Evolutionary conservation across 257 asterid genomes (phyloP), one percentile per base, ranked within the genome.

Genomic region (Coffea canephora): DNA sequence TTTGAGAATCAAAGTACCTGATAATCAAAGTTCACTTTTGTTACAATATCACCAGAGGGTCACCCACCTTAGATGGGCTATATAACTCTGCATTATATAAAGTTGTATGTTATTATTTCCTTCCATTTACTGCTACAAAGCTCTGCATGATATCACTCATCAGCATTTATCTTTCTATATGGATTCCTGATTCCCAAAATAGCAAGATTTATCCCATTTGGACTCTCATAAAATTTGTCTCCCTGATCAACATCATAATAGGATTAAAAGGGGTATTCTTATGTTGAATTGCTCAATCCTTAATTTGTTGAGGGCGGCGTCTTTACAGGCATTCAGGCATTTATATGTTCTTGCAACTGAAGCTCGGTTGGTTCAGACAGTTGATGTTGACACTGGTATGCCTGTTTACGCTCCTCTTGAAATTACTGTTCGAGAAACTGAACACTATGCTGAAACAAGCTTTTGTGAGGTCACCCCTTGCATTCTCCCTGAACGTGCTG

Each of bases 321-420:
- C 71, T 62, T 77, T 12, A 19, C 94, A 95, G 99, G 98, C 99
- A 77, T 93, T 92, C 92, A 90, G 99, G 84, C 99, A 95, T 89
- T 90, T 95, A 84, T 93, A 95, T 88, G 98, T 93, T 82, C 97
- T 95, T 84, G 98, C 98, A 75, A 90, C 97, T 50, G 99, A 95
- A 92, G 98, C 96, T 82, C 97, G 99, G 43, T 94, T 98, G 95
- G 87, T 95, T 88, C 99, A 95, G 81, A 95, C 99, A 73, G 90
- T 95, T 83, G 99, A 95, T 77, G 98, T 93, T 74, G 98, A 95
- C 89, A 89, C 97, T 43, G 92, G 94, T 78, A 88, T 95, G 87
- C 98, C 99, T 71, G 97, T 90, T 80, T 95, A 95, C 77, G 97
- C 89, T 76, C 99, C 99, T 84, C 91, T 93, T 69, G 98, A 95